Evolutionary conservation across 805 yeast species (phyloP).

Genomic region (Metschnikowia chrysomelidarum): DNA sequence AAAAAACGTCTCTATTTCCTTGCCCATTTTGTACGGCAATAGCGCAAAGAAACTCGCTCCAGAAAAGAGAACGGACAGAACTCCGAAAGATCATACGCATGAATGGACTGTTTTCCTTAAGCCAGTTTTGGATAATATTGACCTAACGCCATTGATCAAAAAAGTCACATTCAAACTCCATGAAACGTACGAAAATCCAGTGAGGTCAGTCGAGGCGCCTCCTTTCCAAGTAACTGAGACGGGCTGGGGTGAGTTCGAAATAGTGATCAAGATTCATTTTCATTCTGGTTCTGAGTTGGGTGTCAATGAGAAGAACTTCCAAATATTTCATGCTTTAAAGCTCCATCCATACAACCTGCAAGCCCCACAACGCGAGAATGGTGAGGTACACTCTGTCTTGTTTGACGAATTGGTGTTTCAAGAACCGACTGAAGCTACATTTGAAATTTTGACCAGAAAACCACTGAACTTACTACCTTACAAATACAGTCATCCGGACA

Average conservation of each 20-base stretch:
- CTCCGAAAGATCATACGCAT: slow-evolving; percentile 91
- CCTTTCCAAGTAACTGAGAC: slow-evolving; percentile 96
- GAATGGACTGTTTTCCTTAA: slow-evolving; percentile 92
- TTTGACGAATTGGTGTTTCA: slow-evolving; percentile 93
- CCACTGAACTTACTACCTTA: slow-evolving; percentile 59
- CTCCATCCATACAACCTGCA: slow-evolving; percentile 78
- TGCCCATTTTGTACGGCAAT: slow-evolving; percentile 83
- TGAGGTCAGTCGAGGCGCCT: slow-evolving; percentile 83
- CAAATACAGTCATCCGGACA: slow-evolving; percentile 31
- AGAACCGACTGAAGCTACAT: slow-evolving; percentile 91
- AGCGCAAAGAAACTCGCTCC: slow-evolving; percentile 62
- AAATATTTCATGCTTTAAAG: slow-evolving; percentile 83
- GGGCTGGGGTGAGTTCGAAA: slow-evolving; percentile 99
- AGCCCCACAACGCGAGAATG: slow-evolving; percentile 36
- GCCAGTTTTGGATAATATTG: slow-evolving; percentile 66
- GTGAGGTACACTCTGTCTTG: slow-evolving; percentile 44
- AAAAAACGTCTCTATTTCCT: slow-evolving; percentile 51
- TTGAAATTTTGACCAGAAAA: slow-evolving; percentile 67
- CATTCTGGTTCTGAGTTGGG: slow-evolving; percentile 66
- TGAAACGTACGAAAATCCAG: slow-evolving; percentile 86
- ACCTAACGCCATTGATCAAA: slow-evolving; percentile 75
- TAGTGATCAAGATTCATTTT: slow-evolving; percentile 82
- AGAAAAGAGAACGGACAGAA: slow-evolving; percentile 46
- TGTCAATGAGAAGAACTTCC: slow-evolving; percentile 77
- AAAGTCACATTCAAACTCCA: slow-evolving; percentile 93